Evolutionary conservation across 108 stramenopile species (phyloP).

Genomic region (Fragilaria crotonensis): DNA sequence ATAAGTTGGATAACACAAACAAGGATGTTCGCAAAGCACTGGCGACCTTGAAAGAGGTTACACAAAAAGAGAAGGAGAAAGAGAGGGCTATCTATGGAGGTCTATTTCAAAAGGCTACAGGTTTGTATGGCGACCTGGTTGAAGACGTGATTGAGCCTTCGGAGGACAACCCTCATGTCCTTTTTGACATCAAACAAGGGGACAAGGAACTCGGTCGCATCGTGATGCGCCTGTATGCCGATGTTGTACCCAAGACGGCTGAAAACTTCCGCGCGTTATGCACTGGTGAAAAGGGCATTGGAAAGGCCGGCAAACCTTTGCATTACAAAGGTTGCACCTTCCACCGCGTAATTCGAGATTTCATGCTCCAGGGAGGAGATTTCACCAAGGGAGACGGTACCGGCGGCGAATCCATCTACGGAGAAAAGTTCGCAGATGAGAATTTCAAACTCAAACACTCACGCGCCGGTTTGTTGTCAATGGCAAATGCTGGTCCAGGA

Average conservation of each 20-base stretch:
- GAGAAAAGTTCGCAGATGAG: slow-evolving; percentile 86
- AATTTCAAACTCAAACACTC: slow-evolving; percentile 87
- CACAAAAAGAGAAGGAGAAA: slow-evolving; percentile 68
- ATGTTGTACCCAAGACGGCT: slow-evolving; percentile 92
- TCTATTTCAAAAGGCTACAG: slow-evolving; percentile 75
- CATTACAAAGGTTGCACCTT: slow-evolving; percentile 90
- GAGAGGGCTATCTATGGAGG: slow-evolving; percentile 89
- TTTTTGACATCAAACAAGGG: slow-evolving; percentile 85
- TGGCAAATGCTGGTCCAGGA: slow-evolving; percentile 84
- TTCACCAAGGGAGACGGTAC: slow-evolving; percentile 93
- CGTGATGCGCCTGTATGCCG: slow-evolving; percentile 87
- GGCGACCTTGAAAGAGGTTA: slow-evolving; percentile 58
- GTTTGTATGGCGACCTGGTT: slow-evolving; percentile 92
- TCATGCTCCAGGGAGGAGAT: slow-evolving; percentile 96
- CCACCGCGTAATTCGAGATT: slow-evolving; percentile 92
- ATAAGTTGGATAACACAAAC: slow-evolving; percentile 81
- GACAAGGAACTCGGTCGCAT: slow-evolving; percentile 73
- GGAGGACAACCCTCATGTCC: slow-evolving; percentile 87
- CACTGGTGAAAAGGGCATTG: slow-evolving; percentile 89
- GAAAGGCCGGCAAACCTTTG: slow-evolving; percentile 64
- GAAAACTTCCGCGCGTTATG: slow-evolving; percentile 95
- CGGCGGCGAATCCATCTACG: slow-evolving; percentile 88
- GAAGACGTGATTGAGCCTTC: slow-evolving; percentile 60
- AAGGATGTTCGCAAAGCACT: slow-evolving; percentile 88
- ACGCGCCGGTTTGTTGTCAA: slow-evolving; percentile 61